Base-by-base conservation (phyloP, 139 green algal genomes). In the Haematococcus lacustris region DNA sequence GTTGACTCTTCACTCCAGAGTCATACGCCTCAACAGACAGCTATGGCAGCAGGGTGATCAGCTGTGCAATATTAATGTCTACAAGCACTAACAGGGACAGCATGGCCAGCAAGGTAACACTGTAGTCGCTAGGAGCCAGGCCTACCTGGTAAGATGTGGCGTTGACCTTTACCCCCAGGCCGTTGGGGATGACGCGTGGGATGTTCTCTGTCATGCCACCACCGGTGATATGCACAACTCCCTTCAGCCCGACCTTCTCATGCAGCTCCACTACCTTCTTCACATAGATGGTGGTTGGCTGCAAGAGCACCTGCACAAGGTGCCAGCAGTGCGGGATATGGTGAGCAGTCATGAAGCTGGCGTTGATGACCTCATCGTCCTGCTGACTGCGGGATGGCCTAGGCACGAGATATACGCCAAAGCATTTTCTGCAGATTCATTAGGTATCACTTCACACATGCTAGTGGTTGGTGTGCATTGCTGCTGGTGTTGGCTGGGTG, bases 131-230 rank as follows among this genome's bases (percentile, higher is more conserved):
- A 28, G 43, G 43, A 53, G 39, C 5, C 61, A 39, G 3, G 26
- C 47, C 21, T 57, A 82, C 62, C 57, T 91, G 38, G 88, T 93
- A 98, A 1, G 86, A 80, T 30, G n/a, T 66, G 3, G 50, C 77
- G 59, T 88, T 71, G 26, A 97, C 77, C 35, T 80, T 71, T 33
- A 85, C 91, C 13, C 77, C 85, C 67, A 91, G 74, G 32, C 91
- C 93, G 69, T 95, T 88, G 63, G 95, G 95, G 71, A 99, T 83
- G 34, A 98, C 86, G 7, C 94, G 85, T 0, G 94, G 94, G 39
- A 98, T 92, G 87, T 98, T 98, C 73, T 98, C 94, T 4, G 90
- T 85, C 82, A 98, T 97, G 74, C 94, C 94, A 39, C 95, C 94
- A n/a, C 94, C 94, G 9, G 94, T 98, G 83, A 98, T 97, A 85